Evolutionary conservation across 257 asterid species (phyloP).

Genomic region (Nicotiana tabacum): DNA sequence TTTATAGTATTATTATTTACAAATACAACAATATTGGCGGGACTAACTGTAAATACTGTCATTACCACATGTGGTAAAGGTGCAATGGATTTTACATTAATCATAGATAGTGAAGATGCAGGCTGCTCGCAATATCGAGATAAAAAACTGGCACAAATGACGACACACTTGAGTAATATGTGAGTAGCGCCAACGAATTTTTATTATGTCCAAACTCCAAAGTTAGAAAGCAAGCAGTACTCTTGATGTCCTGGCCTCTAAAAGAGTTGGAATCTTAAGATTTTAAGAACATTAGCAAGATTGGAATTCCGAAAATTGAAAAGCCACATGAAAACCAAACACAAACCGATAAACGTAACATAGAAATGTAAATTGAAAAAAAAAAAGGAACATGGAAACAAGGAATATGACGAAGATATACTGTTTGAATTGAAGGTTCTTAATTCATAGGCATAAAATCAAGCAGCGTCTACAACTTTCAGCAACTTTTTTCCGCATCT

Average conservation of each 20-base stretch:
- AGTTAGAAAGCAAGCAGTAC: not conserved
- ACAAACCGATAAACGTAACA: not conserved
- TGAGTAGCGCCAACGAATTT: not conserved
- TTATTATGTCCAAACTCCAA: not conserved
- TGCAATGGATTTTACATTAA: too few species aligned
- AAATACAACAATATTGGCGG: too few species aligned
- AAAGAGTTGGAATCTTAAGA: not conserved
- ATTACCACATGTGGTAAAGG: too few species aligned
- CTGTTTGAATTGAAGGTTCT: not conserved
- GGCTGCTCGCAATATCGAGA: too few species aligned
- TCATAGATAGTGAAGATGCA: too few species aligned
- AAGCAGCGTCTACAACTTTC: not conserved
- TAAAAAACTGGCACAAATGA: not conserved
- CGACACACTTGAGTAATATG: not conserved
- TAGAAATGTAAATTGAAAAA: not conserved
- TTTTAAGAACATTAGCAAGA: not conserved
- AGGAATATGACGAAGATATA: not conserved
- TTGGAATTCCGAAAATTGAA: not conserved
- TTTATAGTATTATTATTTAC: too few species aligned
- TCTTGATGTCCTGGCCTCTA: not conserved
- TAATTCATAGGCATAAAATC: not conserved
- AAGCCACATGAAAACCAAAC: not conserved
- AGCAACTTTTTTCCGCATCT: not conserved
- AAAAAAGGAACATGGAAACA: conserved; percentile 16
- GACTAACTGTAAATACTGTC: too few species aligned